Percentiles rank a stretch among this genome's conserved stretches.
Evolutionary conservation across 1,284 basidiomycete species (phyloP).

Genomic region (Cryptococcus floricola): DNA sequence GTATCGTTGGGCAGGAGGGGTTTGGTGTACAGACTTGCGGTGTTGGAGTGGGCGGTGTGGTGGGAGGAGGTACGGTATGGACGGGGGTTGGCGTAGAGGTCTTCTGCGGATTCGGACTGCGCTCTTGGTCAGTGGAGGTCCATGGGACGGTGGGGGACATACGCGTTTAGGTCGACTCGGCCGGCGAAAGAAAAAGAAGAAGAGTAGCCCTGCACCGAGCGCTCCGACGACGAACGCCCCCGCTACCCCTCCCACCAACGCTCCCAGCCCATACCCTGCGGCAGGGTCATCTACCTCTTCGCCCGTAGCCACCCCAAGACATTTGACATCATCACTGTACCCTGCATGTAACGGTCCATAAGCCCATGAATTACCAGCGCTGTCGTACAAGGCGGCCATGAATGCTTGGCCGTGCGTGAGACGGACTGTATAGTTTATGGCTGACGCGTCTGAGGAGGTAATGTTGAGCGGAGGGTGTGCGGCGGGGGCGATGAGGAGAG

Average conservation of each 20-base stretch:
- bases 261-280: conserved; percentile 6
- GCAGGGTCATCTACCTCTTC: conserved; percentile 1
- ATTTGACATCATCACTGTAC: conserved; percentile 15
- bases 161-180: conserved; percentile 1
- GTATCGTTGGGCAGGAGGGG: conserved; percentile 8
- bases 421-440: conserved; percentile 32
- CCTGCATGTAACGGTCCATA: conserved; percentile 33
- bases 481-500: conserved; percentile 32
- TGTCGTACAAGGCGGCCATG: conserved; percentile 27
- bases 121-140: neutral
- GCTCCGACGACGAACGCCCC: conserved; percentile 26
- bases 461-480: conserved; percentile 35
- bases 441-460: conserved; percentile 12
- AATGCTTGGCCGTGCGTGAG: conserved; percentile 35
- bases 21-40: conserved; percentile 7
- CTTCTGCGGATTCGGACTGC: conserved; percentile 1
- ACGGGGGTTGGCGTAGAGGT: conserved; percentile 16
- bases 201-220: conserved; percentile 14
- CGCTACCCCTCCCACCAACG: conserved; percentile 17
- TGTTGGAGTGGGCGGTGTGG: neutral
- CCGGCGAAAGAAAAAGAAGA: conserved; percentile 7
- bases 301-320: conserved; percentile 22
- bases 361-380: conserved; percentile 24
- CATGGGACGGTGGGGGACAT: neutral
- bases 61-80: conserved; percentile 5